These are phyloP conservation scores for Circinella minor DNA, from an alignment of 371 early-diverging fungal genomes.

Conservation along the genomic window DNA sequence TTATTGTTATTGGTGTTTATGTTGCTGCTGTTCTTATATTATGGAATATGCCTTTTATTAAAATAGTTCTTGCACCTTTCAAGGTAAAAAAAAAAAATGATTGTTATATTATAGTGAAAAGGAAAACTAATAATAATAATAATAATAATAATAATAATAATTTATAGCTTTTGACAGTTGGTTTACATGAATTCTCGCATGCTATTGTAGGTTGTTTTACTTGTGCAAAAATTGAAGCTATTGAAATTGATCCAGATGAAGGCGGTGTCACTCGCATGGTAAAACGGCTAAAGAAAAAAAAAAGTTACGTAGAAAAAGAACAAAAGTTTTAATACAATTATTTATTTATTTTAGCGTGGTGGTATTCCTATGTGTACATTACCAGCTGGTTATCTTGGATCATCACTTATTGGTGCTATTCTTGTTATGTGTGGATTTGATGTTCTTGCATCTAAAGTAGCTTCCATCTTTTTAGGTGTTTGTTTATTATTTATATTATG, in stretches of 20 bases:
- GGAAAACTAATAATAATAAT: background rate
- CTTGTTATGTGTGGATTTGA: constrained; percentile 93
- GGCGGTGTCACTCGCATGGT: constrained; percentile 90
- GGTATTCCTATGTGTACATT: constrained; percentile 77
- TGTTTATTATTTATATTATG: constrained; percentile 76
- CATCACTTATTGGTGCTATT: constrained; percentile 83
- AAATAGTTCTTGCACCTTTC: constrained; percentile 88
- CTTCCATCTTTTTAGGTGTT: constrained; percentile 78
- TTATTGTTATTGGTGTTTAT: constrained; percentile 76
- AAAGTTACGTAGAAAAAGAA: background rate
- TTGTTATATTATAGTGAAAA: background rate
- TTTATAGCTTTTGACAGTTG: constrained; percentile 75
- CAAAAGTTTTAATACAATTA: background rate
- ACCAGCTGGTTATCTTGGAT: constrained; percentile 82
- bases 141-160: background rate
- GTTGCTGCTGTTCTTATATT: constrained; percentile 73
- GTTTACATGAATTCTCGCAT: constrained; percentile 85
- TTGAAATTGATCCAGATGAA: constrained; percentile 91
- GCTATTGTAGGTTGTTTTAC: constrained; percentile 83
- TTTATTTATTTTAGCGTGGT: constrained; percentile 50
- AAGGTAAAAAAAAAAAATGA: constrained; percentile 58
- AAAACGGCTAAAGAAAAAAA: constrained; percentile 19
- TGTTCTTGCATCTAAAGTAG: constrained; percentile 82
- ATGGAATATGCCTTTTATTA: constrained; percentile 88
- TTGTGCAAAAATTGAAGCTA: constrained; percentile 89